A percentile compares a stretch with the other conserved stretches of the same genome.
Conservation (phyloP, 2,329 filamentous ascomycete genomes). For the Fusarium liriodendri region DNA sequence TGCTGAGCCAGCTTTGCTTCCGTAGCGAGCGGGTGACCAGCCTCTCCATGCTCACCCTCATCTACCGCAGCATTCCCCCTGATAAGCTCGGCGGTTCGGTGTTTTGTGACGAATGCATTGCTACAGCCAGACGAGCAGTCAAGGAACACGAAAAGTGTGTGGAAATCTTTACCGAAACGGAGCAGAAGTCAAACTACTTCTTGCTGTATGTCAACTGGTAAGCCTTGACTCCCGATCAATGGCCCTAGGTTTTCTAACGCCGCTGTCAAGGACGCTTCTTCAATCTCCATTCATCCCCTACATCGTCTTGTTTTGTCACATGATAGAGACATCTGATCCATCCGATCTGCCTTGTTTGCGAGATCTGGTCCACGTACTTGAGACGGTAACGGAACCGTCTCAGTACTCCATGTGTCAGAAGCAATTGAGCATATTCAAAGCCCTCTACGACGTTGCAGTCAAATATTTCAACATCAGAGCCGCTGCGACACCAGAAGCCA, state of each 20-base stretch:
- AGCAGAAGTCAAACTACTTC: conserved; percentile 2
- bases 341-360: conserved; percentile 51
- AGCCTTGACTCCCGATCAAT: neutral
- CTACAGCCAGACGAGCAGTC: conserved; percentile 30
- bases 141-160: conserved; percentile 23
- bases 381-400: conserved; percentile 3
- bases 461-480: conserved; percentile 20
- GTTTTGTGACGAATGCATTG: conserved; percentile 40
- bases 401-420: conserved; percentile 16
- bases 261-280: conserved; percentile 20
- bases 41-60: conserved; percentile 41
- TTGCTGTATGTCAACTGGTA: conserved; percentile 17
- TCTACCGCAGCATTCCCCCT: conserved; percentile 40
- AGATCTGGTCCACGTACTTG: conserved; percentile 23
- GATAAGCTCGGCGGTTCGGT: conserved; percentile 13
- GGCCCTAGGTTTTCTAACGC: neutral
- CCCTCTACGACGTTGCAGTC: conserved; percentile 35
- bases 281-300: conserved; percentile 42
- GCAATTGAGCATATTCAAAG: conserved; percentile 37
- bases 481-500: neutral
- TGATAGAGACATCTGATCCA: conserved; percentile 52
- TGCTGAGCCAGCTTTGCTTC: neutral
- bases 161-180: neutral
- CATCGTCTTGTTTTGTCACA: conserved; percentile 43
- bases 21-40: conserved; percentile 31